These are phyloP conservation scores for Coemansia sp. DNA, from an alignment of 192 early-diverging fungal genomes.

Conservation along the genomic window DNA sequence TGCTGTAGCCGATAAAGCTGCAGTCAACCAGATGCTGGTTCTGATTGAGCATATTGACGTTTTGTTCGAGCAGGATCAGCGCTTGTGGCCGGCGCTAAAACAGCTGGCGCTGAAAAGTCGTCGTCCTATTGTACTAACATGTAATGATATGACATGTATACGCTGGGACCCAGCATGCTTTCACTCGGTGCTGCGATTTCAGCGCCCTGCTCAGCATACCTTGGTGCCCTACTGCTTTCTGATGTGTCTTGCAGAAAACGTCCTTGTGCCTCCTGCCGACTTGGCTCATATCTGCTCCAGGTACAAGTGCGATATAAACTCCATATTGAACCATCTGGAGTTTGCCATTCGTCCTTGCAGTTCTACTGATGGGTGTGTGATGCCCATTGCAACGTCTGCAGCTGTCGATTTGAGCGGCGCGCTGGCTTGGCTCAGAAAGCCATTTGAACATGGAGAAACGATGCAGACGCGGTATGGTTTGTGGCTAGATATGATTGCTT, in stretches of 20 bases:
- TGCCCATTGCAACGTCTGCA: neutral
- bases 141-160: conserved; percentile 52
- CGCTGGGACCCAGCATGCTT: conserved; percentile 35
- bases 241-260: conserved; percentile 35
- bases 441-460: conserved; percentile 24
- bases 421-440: conserved; percentile 29
- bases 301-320: conserved; percentile 34
- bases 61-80: conserved; percentile 76
- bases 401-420: conserved; percentile 23
- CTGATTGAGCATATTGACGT: conserved; percentile 84
- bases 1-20: neutral
- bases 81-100: conserved; percentile 71
- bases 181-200: conserved; percentile 34
- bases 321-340: conserved; percentile 30
- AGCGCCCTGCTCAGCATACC: conserved; percentile 21
- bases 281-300: conserved; percentile 17
- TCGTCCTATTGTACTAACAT: conserved; percentile 81
- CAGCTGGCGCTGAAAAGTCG: conserved; percentile 67
- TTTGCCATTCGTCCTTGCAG: conserved; percentile 9
- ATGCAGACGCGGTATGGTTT: conserved; percentile 31
- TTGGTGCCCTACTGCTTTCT: conserved; percentile 48
- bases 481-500: conserved; percentile 31
- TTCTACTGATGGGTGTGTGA: neutral
- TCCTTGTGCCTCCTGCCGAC: conserved; percentile 23
- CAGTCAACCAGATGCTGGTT: conserved; percentile 62